Evolutionary conservation across 2,329 filamentous ascomycete genomes (phyloP).

Genomic region (Talaromyces sp.): DNA sequence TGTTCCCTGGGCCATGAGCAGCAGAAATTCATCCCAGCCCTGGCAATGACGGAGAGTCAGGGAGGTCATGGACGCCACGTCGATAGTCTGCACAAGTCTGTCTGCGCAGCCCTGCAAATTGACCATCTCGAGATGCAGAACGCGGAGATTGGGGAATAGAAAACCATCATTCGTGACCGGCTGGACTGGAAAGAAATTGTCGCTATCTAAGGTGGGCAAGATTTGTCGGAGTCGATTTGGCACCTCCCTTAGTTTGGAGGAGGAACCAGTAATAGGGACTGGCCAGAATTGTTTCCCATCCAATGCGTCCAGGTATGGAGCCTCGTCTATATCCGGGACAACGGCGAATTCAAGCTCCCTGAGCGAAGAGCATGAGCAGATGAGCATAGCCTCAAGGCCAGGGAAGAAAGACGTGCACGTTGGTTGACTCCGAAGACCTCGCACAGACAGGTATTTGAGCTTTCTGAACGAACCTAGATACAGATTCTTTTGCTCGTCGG

Average conservation of each 20-base stretch:
- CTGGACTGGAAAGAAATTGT: not conserved
- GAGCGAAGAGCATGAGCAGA: not conserved
- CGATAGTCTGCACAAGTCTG: not conserved
- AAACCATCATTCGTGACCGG: not conserved
- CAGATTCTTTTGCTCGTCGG: not conserved
- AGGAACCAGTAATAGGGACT: not conserved
- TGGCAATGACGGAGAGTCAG: not conserved
- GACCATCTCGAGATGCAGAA: not conserved
- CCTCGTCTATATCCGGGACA: not conserved
- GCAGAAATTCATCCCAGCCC: not conserved
- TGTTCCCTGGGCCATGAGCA: not conserved
- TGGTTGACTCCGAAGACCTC: not conserved
- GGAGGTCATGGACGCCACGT: not conserved
- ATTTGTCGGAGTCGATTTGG: not conserved
- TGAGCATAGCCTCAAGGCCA: not conserved
- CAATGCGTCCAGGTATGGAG: not conserved
- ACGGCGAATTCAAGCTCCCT: not conserved
- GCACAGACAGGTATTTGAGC: slow-evolving; percentile 8
- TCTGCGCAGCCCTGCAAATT: not conserved
- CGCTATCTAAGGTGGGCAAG: not conserved
- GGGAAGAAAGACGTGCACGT: not conserved
- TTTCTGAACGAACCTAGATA: slow-evolving; percentile 3
- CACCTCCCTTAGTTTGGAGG: not conserved
- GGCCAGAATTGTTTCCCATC: not conserved
- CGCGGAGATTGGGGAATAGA: slow-evolving; percentile 5